phyloP scores from a whole-genome alignment of 495 filamentous ascomycete species.

The Penicillium steckii region DNA sequence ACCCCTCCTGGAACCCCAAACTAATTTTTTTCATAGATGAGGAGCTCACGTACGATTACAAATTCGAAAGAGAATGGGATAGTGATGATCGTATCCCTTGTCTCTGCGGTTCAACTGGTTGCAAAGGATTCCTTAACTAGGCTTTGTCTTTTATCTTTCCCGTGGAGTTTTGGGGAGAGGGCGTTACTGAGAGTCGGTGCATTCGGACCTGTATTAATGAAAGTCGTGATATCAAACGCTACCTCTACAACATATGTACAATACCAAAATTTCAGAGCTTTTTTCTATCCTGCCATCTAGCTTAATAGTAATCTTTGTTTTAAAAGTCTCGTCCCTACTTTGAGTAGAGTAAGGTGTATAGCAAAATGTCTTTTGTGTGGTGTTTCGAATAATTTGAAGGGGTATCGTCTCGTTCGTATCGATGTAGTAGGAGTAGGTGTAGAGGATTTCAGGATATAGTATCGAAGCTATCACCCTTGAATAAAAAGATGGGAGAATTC shows the following conservation, averaged over 20 bases:
- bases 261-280: slow-evolving; percentile 23
- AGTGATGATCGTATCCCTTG: slow-evolving; percentile 95
- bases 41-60: slow-evolving; percentile 99
- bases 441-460: too few species aligned
- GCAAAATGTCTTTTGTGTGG: too few species aligned
- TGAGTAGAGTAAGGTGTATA: too few species aligned
- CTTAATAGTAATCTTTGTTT: too few species aligned
- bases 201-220: slow-evolving; percentile 19
- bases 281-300: background rate
- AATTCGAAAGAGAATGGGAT: slow-evolving; percentile 96
- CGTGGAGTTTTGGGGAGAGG: slow-evolving; percentile 15
- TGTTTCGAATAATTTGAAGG: too few species aligned
- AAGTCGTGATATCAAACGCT: slow-evolving; percentile 22
- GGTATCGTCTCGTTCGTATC: too few species aligned
- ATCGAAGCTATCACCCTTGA: too few species aligned
- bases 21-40: slow-evolving; percentile 71
- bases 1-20: slow-evolving; percentile 9
- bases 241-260: slow-evolving; percentile 27
- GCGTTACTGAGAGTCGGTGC: slow-evolving; percentile 2
- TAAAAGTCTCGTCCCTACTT: too few species aligned
- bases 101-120: slow-evolving; percentile 90
- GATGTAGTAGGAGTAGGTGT: too few species aligned
- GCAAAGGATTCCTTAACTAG: slow-evolving; percentile 99
- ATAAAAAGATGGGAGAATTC: too few species aligned
- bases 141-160: background rate